Evolutionary conservation across 495 filamentous ascomycete species (phyloP).

Genomic region (Aspergillus funiculosus): DNA sequence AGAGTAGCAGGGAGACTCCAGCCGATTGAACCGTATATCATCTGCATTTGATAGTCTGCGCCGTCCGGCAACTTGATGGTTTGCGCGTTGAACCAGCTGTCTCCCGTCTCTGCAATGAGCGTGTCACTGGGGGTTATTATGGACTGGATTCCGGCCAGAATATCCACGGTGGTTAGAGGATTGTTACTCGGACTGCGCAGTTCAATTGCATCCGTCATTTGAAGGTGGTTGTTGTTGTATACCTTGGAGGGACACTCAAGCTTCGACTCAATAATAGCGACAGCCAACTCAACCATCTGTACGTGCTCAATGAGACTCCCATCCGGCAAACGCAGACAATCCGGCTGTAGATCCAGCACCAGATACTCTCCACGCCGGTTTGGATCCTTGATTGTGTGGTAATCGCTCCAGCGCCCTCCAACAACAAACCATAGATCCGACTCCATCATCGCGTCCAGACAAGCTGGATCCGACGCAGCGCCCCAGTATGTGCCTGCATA

Average conservation of each 20-base stretch:
- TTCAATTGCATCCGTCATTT: no score
- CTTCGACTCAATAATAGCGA: not conserved
- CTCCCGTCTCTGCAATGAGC: conserved; percentile 10
- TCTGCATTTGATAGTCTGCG: conserved; percentile 11
- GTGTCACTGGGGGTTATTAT: not conserved
- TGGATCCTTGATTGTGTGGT: conserved; percentile 4
- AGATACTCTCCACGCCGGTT: no score
- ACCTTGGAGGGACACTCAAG: not conserved
- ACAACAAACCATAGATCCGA: conserved; percentile 14
- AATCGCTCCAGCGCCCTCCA: conserved; percentile 16
- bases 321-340: not conserved
- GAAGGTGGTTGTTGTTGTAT: no score
- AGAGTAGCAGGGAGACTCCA: conserved; percentile 12
- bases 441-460: not conserved
- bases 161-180: not conserved
- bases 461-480: not conserved
- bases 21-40: conserved; percentile 14
- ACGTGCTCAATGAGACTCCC: no score
- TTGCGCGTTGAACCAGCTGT: conserved; percentile 11
- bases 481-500: conserved; percentile 14
- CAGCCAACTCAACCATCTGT: no score
- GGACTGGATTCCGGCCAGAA: conserved; percentile 1
- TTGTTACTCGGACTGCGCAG: not conserved
- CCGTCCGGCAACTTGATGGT: not conserved
- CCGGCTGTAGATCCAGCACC: not conserved